Conservation (phyloP, 306 rosid species). For the Nissolia schottii region DNA sequence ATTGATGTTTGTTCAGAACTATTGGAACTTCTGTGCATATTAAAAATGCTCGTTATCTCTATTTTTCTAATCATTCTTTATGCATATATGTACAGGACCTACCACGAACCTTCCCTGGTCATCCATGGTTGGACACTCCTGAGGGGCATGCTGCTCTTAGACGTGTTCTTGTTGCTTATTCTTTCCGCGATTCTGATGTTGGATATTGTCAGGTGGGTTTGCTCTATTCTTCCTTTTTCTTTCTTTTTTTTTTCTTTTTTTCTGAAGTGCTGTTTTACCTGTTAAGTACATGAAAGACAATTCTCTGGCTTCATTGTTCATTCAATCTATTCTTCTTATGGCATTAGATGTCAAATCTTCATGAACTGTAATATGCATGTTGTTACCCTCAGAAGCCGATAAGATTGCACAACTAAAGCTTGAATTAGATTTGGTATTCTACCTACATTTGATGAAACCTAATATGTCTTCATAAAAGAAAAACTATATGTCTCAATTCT, state of each 20-base stretch:
- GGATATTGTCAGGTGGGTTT: constrained; percentile 91
- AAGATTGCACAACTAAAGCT: neutral
- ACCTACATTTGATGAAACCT: neutral
- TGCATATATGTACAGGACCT: constrained; percentile 56
- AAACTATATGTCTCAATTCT: neutral
- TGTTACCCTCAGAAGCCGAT: neutral
- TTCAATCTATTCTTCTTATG: neutral
- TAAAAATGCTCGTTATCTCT: neutral
- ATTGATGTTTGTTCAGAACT: constrained; percentile 8
- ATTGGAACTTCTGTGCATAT: neutral
- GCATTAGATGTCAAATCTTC: neutral
- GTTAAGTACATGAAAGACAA: neutral
- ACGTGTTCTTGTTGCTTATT: constrained; percentile 93
- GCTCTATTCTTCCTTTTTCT: neutral
- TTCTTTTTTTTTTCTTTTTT: neutral
- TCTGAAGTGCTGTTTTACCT: neutral
- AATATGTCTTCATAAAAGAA: neutral
- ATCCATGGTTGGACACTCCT: constrained; percentile 94
- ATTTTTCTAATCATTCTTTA: neutral
- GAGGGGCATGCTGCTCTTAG: constrained; percentile 94
- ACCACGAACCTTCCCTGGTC: constrained; percentile 96
- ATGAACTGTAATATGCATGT: neutral
- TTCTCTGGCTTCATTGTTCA: neutral
- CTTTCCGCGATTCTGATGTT: constrained; percentile 99
- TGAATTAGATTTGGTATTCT: neutral